Evolutionary conservation across 164 flowering plant species (phyloP).

Genomic region (Berberis thunbergii): DNA sequence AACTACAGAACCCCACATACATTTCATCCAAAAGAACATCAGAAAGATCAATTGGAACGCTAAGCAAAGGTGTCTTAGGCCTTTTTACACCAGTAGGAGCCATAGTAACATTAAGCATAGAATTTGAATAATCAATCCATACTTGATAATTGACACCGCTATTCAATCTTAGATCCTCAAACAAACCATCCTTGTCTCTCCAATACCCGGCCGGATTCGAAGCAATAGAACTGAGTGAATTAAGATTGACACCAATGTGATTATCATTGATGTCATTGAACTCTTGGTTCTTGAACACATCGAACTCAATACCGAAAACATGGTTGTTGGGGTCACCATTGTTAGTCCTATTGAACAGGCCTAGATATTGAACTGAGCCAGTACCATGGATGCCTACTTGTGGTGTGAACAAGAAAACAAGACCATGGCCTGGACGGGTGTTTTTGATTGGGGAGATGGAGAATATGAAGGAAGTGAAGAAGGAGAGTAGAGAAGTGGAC

Average conservation of each 20-base stretch:
- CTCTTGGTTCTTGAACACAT: conserved; percentile 44
- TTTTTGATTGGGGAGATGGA: conserved; percentile 38
- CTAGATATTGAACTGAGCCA: conserved; percentile 34
- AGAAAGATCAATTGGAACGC: conserved; percentile 32
- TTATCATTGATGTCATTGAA: conserved; percentile 39
- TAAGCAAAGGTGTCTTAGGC: conserved; percentile 34
- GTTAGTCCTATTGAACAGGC: conserved; percentile 35
- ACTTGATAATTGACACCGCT: conserved; percentile 59
- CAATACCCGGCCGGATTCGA: conserved; percentile 44
- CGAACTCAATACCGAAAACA: conserved; percentile 58
- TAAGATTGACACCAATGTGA: conserved; percentile 53
- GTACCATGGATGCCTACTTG: conserved; percentile 31
- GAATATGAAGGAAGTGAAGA: conserved; percentile 64
- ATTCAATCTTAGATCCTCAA: conserved; percentile 31
- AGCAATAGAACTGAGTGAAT: conserved; percentile 32
- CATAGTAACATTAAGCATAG: conserved; percentile 40
- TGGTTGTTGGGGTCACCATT: conserved; percentile 30
- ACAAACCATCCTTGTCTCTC: conserved; percentile 21
- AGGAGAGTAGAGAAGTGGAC: conserved; percentile 31
- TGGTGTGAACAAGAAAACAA: conserved; percentile 46
- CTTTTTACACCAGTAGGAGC: conserved; percentile 34
- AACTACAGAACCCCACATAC: conserved; percentile 55
- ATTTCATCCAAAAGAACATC: conserved; percentile 47
- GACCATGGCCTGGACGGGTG: conserved; percentile 45
- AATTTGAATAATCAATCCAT: conserved; percentile 50